Percentiles rank a stretch among this genome's conserved stretches.
These are phyloP conservation scores for Veloporphyrellus conicus DNA, from an alignment of 1,284 basidiomycete species.

Conservation along the genomic window DNA sequence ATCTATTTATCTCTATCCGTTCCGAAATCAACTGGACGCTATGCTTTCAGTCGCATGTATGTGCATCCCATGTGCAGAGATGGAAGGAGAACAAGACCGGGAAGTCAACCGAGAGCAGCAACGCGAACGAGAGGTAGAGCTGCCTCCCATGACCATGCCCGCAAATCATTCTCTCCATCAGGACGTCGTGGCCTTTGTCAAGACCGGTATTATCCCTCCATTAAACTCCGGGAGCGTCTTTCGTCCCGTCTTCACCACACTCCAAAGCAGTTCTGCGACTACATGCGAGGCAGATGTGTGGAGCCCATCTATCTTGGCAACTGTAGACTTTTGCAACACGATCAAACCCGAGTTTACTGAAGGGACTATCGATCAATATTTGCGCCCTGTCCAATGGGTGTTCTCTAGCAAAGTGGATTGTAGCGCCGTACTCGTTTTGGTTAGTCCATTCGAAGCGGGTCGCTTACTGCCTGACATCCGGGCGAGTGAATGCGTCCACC, in stretches of 20 bases:
- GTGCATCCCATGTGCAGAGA: too few relatives aligned
- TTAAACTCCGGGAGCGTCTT: not conserved
- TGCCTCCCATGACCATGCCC: not conserved
- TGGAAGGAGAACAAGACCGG: constrained; percentile 45
- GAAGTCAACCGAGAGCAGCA: constrained; percentile 42
- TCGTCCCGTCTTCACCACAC: not conserved
- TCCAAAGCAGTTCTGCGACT: not conserved
- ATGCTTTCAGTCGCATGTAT: too few relatives aligned
- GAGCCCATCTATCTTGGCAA: constrained; percentile 19
- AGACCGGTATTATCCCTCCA: constrained; percentile 11
- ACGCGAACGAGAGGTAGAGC: constrained; percentile 24
- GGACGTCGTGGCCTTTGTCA: constrained; percentile 19
- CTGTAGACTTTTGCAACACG: constrained; percentile 22
- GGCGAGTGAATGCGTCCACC: constrained; percentile 13
- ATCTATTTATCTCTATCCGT: too few relatives aligned
- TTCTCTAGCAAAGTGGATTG: constrained; percentile 19
- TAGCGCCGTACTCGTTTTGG: constrained; percentile 27
- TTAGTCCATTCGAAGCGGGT: constrained; percentile 45
- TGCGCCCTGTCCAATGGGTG: constrained; percentile 43
- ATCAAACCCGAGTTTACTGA: not conserved
- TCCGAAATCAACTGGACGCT: too few relatives aligned
- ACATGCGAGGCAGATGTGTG: constrained; percentile 5
- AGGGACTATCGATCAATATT: constrained; percentile 25
- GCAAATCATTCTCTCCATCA: not conserved
- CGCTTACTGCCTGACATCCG: constrained; percentile 37